Evolutionary conservation across 345 rosid species (phyloP).

Genomic region (Hirschfeldia incana): DNA sequence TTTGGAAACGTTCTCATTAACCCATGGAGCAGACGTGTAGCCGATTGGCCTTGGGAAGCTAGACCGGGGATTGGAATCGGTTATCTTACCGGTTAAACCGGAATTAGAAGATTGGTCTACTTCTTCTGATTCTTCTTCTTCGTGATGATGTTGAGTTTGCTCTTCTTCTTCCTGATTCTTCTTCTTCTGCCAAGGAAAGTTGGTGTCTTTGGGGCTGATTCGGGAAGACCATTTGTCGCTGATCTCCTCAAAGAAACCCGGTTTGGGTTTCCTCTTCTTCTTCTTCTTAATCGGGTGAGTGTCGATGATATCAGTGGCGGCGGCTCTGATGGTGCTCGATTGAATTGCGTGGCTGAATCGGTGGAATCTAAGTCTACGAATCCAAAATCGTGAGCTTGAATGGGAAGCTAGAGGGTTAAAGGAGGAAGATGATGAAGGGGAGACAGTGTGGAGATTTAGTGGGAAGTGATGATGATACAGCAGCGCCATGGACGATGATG

Average conservation of each 20-base stretch:
- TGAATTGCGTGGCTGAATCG: constrained; percentile 38
- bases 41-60: constrained; percentile 17
- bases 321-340: constrained; percentile 24
- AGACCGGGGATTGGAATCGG: constrained; percentile 28
- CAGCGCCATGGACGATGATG: constrained; percentile 48
- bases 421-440: constrained; percentile 12
- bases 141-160: constrained; percentile 8
- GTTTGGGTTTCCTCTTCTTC: constrained; percentile 63
- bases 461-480: constrained; percentile 39
- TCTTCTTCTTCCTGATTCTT: constrained; percentile 15
- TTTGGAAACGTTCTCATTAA: background rate
- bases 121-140: background rate
- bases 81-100: constrained; percentile 30
- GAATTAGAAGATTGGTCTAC: constrained; percentile 24
- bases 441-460: constrained; percentile 29
- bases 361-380: constrained; percentile 29
- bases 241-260: constrained; percentile 73
- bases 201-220: constrained; percentile 48
- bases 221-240: constrained; percentile 70
- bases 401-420: constrained; percentile 5
- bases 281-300: constrained; percentile 36
- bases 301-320: constrained; percentile 24
- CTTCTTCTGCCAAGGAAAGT: constrained; percentile 74
- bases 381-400: background rate
- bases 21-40: constrained; percentile 65